A percentile compares a stretch with the other conserved stretches of the same genome.
phyloP scores from a whole-genome alignment of 2,329 filamentous ascomycete species.

The Coleophoma eucalyptorum region DNA sequence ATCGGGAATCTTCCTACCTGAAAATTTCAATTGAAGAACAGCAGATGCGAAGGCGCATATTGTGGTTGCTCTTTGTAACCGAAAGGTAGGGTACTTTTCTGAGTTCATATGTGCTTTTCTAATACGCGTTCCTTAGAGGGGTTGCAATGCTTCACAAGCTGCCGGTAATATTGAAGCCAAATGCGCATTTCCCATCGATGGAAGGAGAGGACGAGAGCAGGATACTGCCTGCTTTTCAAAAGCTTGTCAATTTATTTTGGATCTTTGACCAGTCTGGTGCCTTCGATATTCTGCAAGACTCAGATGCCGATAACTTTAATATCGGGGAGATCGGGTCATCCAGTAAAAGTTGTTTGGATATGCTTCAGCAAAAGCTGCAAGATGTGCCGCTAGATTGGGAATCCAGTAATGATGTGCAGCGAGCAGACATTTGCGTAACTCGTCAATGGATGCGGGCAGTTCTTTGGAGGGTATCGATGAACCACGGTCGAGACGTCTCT shows the following conservation, averaged over 20 bases:
- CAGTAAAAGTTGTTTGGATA: slow-evolving; percentile 27
- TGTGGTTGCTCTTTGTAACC: slow-evolving; percentile 46
- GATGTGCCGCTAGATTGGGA: slow-evolving; percentile 34
- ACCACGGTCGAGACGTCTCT: background rate
- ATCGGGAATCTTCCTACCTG: slow-evolving; percentile 38
- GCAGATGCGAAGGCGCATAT: slow-evolving; percentile 39
- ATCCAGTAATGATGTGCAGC: slow-evolving; percentile 52
- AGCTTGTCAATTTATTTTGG: slow-evolving; percentile 45
- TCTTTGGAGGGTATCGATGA: slow-evolving; percentile 46
- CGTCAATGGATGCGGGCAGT: slow-evolving; percentile 66
- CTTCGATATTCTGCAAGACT: slow-evolving; percentile 36
- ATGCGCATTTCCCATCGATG: slow-evolving; percentile 31
- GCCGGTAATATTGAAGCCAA: slow-evolving; percentile 39
- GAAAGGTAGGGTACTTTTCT: slow-evolving; percentile 24
- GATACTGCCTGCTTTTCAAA: slow-evolving; percentile 44
- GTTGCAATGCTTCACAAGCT: slow-evolving; percentile 47
- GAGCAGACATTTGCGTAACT: slow-evolving; percentile 62
- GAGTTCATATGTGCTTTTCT: background rate
- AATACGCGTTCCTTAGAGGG: slow-evolving; percentile 33
- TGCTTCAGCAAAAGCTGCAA: slow-evolving; percentile 38
- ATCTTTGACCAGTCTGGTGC: slow-evolving; percentile 45
- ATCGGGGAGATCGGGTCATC: slow-evolving; percentile 2
- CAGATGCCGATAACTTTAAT: slow-evolving; percentile 1
- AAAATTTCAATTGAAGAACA: slow-evolving; percentile 33
- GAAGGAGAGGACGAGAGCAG: slow-evolving; percentile 36